Percentiles rank a stretch among this genome's conserved stretches.
Evolutionary conservation across 2,329 filamentous ascomycete genomes (phyloP).

Genomic region (Ascocoryne sarcoides): DNA sequence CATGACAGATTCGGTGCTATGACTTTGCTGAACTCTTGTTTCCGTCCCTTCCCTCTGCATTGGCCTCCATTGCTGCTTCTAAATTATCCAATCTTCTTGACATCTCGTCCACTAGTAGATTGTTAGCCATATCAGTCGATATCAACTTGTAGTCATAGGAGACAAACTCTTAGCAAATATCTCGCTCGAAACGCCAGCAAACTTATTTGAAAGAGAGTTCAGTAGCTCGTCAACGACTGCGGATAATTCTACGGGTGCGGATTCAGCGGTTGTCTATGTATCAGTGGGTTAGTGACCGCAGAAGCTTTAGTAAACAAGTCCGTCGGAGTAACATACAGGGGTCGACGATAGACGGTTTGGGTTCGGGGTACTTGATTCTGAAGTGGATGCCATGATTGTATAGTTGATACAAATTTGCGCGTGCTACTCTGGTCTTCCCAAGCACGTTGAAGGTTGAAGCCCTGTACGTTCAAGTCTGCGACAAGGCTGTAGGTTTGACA

Average conservation of each 20-base stretch:
- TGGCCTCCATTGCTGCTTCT: constrained; percentile 32
- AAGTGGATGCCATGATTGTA: constrained; percentile 9
- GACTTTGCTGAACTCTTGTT: constrained; percentile 22
- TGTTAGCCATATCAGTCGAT: constrained; percentile 1
- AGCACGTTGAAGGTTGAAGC: no score
- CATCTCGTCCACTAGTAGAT: constrained; percentile 79
- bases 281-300: constrained; percentile 1
- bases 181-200: constrained; percentile 74
- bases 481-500: neutral
- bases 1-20: no score
- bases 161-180: constrained; percentile 76
- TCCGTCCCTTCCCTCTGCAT: constrained; percentile 15
- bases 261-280: constrained; percentile 18
- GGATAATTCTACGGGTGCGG: constrained; percentile 25
- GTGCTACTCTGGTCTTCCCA: no score
- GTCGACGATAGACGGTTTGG: constrained; percentile 13
- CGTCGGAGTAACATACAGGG: constrained; percentile 13
- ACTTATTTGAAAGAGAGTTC: constrained; percentile 77
- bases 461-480: neutral
- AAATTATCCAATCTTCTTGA: constrained; percentile 75
- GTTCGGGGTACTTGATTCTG: constrained; percentile 14
- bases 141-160: neutral
- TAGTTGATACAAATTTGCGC: neutral
- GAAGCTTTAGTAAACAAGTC: neutral
- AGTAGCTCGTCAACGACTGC: constrained; percentile 75